These are phyloP conservation scores for Colletotrichum cereale DNA, from an alignment of 2,329 filamentous ascomycete species.

Conservation along the genomic window DNA sequence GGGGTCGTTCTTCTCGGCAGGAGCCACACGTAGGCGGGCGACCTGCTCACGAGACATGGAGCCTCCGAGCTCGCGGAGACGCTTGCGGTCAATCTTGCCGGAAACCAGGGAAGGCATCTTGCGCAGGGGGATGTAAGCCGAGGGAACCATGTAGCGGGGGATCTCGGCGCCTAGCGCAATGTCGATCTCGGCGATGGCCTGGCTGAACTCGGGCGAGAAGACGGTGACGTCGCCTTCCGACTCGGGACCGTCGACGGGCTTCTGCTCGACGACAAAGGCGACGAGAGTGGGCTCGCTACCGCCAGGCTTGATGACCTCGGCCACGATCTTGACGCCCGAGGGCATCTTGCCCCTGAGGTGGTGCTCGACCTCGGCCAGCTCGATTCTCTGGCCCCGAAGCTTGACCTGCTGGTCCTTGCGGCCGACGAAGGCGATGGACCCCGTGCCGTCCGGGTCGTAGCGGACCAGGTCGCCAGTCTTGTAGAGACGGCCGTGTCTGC, in stretches of 20 bases:
- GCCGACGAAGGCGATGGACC: conserved; percentile 68
- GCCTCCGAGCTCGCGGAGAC: conserved; percentile 58
- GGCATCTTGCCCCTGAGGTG: conserved; percentile 61
- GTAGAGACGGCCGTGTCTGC: conserved; percentile 63
- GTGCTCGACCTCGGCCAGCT: conserved; percentile 67
- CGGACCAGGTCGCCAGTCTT: conserved; percentile 71
- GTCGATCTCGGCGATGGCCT: conserved; percentile 49
- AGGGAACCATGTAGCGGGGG: conserved; percentile 62
- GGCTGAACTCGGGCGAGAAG: conserved; percentile 50
- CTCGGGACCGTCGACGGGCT: conserved; percentile 44
- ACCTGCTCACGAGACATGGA: conserved; percentile 57
- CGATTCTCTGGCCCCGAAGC: conserved; percentile 74
- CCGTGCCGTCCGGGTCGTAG: conserved; percentile 66
- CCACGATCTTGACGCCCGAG: conserved; percentile 56
- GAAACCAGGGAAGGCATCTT: conserved; percentile 62
- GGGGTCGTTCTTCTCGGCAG: conserved; percentile 51
- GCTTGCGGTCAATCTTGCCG: conserved; percentile 64
- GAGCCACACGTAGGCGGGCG: conserved; percentile 48
- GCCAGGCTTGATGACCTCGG: conserved; percentile 62
- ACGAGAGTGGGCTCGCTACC: conserved; percentile 60
- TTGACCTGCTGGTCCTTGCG: conserved; percentile 78
- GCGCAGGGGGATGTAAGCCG: conserved; percentile 58
- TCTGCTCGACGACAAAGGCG: conserved; percentile 56
- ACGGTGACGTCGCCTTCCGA: conserved; percentile 43
- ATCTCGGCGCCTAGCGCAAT: conserved; percentile 50